Evolutionary conservation across 495 filamentous ascomycete genomes (phyloP), one percentile per base, ranked within the genome.

Genomic region (Trichoderma reesei): DNA sequence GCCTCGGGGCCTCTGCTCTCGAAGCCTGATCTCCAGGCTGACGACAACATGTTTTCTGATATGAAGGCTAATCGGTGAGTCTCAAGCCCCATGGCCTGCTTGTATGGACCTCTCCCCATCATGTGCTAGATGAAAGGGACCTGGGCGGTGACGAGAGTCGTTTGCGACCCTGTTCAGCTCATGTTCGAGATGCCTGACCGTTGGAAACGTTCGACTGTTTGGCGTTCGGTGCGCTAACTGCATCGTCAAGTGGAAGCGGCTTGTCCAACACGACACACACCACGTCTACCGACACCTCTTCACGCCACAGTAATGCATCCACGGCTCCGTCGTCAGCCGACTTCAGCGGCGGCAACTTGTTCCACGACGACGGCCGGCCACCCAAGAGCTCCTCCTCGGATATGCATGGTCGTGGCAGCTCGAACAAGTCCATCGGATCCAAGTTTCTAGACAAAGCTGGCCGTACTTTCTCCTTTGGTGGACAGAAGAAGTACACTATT

Each of bases 241-340:
- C 70, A 65, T 68, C 67, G 62, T 61, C 67, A 41, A 85, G 81
- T 71, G 81, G 82, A 63, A 88, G 87, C 73, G 86, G 84, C 63
- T 85, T 82, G 34, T 86, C 86, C 48, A 85, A 87, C 67, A 83
- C 78, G 18, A 85, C 85, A 66, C 86, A 87, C 64, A 79, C 81
- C 33, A 80, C 78, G 7, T 85, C 82, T 18, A 79, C 78, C 63
- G 84, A 90, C 67, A 86, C 85, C 68, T 88, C 88, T 8, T 86
- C 85, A 11, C 84, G 87, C 60, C 79, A 88, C 66, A 90, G 87
- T 70, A 89, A 89, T 63, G 84, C 85, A 16, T 90, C 88, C 6
- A 91, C 88, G 18, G 75, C 86, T 9, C 87, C 88, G 31, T 90
- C 88, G 7, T 90, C 88, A 8, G 85, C 85, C 31, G 89, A 90